These are phyloP conservation scores for Paramecium bursaria DNA, from an alignment of 73 alveolate species.

Conservation along the genomic window DNA sequence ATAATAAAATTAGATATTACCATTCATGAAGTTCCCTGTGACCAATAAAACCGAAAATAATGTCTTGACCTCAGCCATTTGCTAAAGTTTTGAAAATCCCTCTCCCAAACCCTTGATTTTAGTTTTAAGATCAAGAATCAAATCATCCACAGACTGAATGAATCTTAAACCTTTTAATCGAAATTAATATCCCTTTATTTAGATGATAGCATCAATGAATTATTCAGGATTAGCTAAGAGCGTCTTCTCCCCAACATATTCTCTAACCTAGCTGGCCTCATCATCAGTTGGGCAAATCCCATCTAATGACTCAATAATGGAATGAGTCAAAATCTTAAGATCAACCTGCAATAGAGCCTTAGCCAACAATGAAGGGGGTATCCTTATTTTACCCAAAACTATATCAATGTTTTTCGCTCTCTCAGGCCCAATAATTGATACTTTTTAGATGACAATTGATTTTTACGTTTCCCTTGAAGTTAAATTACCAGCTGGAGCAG, in stretches of 20 bases:
- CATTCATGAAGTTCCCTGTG: conserved; percentile 43
- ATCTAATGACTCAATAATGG: conserved; percentile 5
- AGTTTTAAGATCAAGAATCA: not conserved
- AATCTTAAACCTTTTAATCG: conserved; percentile 21
- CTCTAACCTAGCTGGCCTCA: not conserved
- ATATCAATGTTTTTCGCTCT: conserved; percentile 47
- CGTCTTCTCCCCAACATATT: conserved; percentile 32
- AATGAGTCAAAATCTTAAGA: not conserved
- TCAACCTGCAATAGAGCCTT: conserved; percentile 9
- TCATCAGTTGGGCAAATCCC: conserved; percentile 49
- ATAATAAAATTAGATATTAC: not conserved
- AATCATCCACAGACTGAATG: not conserved
- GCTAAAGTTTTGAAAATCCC: not conserved
- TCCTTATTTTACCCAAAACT: conserved; percentile 35
- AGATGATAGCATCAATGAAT: conserved; percentile 20
- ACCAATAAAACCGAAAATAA: not conserved
- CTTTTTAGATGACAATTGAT: not conserved
- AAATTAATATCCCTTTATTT: not conserved
- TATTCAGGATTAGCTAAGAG: conserved; percentile 24
- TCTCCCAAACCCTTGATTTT: not conserved
- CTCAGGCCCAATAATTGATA: not conserved
- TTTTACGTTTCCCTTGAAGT: not conserved
- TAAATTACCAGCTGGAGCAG: not conserved
- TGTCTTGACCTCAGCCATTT: conserved; percentile 8
- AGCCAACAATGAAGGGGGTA: not conserved